A percentile compares a stretch with the other conserved stretches of the same genome.
Conservation (phyloP, 1,284 basidiomycete species). For the Ustilago lituana region DNA sequence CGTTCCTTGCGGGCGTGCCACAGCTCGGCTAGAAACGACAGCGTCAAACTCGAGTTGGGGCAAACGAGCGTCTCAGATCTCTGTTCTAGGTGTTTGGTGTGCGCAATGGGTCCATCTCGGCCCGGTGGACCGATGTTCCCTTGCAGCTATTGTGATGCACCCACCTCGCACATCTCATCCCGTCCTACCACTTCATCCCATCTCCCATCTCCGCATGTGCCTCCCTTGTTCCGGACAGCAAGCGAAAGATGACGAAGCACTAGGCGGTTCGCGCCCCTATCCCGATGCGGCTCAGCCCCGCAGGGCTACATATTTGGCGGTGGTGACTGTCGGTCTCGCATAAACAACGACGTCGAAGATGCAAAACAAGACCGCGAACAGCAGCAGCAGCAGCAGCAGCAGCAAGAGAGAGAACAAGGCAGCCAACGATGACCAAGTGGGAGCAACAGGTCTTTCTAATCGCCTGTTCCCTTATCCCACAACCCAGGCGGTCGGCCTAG, state of each 20-base stretch:
- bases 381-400: slow-evolving; percentile 16
- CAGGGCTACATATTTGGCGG: too few relatives aligned
- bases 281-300: neutral
- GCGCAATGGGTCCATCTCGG: slow-evolving; percentile 36
- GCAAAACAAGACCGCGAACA: neutral
- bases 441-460: slow-evolving; percentile 49
- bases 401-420: slow-evolving; percentile 6
- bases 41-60: too few relatives aligned
- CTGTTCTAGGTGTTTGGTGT: slow-evolving; percentile 41
- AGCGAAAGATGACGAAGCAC: neutral
- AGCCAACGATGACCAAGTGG: slow-evolving; percentile 26
- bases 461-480: slow-evolving; percentile 38
- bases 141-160: slow-evolving; percentile 15
- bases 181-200: too few relatives aligned
- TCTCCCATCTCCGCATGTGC: neutral
- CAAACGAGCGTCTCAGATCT: slow-evolving; percentile 43
- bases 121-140: slow-evolving; percentile 30
- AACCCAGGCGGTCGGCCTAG: slow-evolving; percentile 4
- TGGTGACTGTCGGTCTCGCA: too few relatives aligned
- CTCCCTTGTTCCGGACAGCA: slow-evolving; percentile 29
- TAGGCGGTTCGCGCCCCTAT: slow-evolving; percentile 36
- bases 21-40: too few relatives aligned
- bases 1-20: too few relatives aligned
- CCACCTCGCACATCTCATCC: too few relatives aligned
- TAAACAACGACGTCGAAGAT: too few relatives aligned